Evolutionary conservation across 495 filamentous ascomycete species (phyloP).

Genomic region (Penicillium verhagenii): DNA sequence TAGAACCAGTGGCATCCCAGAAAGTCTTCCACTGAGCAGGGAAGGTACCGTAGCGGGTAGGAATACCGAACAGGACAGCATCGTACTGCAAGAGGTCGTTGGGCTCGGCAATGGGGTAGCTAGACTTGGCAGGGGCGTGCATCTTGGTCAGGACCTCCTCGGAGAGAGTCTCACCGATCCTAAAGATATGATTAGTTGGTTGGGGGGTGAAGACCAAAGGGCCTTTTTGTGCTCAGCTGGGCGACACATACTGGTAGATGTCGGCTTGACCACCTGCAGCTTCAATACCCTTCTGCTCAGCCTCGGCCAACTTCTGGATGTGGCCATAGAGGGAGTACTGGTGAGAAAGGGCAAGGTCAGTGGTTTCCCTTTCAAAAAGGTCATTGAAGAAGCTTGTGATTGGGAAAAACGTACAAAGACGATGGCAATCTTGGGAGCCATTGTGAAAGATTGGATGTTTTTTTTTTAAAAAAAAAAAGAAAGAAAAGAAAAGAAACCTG

Average conservation of each 20-base stretch:
- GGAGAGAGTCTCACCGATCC: conserved; percentile 82
- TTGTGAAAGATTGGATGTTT: conserved; percentile 53
- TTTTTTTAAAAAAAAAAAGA: too few relatives aligned
- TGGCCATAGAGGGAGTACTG: conserved; percentile 98
- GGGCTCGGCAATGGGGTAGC: conserved; percentile 67
- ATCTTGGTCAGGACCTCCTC: conserved; percentile 82
- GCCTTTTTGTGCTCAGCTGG: neutral
- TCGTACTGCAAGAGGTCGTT: conserved; percentile 74
- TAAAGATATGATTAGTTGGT: conserved; percentile 20
- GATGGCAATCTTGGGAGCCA: conserved; percentile 93
- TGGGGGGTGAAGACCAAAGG: neutral
- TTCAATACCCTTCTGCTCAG: conserved; percentile 88
- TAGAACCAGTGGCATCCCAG: conserved; percentile 78
- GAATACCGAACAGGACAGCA: conserved; percentile 91
- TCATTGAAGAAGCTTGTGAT: conserved; percentile 15
- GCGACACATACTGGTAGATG: conserved; percentile 67
- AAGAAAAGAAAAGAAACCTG: too few relatives aligned
- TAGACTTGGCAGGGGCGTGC: conserved; percentile 78
- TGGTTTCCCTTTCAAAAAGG: neutral
- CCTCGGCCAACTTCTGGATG: conserved; percentile 78
- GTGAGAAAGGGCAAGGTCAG: neutral
- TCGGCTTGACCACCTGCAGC: conserved; percentile 76
- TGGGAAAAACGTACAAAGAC: conserved; percentile 64
- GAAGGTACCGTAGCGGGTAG: conserved; percentile 98
- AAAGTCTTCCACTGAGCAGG: conserved; percentile 94